Conservation (phyloP, 306 rosid genomes). For the Chamaecrista fasciculata region DNA sequence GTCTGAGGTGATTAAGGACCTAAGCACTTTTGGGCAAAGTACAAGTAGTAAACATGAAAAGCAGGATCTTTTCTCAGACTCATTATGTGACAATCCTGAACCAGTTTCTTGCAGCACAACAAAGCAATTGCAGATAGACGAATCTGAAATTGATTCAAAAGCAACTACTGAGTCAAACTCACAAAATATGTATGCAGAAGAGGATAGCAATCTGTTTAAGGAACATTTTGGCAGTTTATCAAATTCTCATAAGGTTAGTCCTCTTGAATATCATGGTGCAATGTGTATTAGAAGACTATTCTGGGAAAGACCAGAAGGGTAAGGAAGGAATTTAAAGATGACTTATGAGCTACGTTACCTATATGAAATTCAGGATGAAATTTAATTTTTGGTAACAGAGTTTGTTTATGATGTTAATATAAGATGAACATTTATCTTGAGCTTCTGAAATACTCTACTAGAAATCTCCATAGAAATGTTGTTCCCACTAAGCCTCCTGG, state of each 20-base stretch:
- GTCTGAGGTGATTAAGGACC: constrained; percentile 28
- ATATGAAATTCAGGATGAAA: constrained; percentile 22
- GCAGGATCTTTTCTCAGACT: constrained; percentile 19
- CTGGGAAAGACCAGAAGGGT: constrained; percentile 19
- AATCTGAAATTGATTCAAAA: constrained; percentile 34
- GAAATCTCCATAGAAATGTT: neutral
- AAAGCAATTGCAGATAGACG: constrained; percentile 32
- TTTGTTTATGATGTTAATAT: constrained; percentile 2
- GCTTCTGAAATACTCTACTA: constrained; percentile 7
- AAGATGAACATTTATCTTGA: neutral
- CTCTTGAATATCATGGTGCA: constrained; percentile 18
- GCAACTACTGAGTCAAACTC: constrained; percentile 25
- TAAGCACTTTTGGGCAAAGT: constrained; percentile 30
- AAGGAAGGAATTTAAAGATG: neutral
- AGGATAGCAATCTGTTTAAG: constrained; percentile 56
- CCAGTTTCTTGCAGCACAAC: constrained; percentile 28
- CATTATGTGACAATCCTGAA: constrained; percentile 27
- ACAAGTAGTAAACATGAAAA: constrained; percentile 24
- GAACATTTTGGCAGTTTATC: constrained; percentile 69
- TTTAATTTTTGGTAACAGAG: neutral
- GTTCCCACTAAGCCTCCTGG: constrained; percentile 11
- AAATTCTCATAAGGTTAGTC: constrained; percentile 53
- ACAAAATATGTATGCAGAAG: constrained; percentile 29
- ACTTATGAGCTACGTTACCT: neutral
- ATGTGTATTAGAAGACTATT: constrained; percentile 7